These are phyloP conservation scores for Neonectria hederae DNA, from an alignment of 2,329 filamentous ascomycete genomes.

Conservation along the genomic window DNA sequence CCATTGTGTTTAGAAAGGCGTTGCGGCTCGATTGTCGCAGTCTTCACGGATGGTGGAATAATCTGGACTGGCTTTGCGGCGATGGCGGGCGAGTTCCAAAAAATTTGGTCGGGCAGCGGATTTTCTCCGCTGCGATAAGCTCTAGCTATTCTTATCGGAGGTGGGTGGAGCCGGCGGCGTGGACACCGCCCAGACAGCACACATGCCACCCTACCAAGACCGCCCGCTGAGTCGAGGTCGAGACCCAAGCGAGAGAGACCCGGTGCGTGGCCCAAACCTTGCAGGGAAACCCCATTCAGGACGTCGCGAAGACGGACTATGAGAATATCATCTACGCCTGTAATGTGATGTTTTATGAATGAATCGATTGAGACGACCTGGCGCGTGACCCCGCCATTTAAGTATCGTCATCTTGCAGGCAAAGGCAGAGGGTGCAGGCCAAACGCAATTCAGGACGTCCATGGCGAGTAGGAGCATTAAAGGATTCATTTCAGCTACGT, in stretches of 20 bases:
- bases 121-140: constrained; percentile 46
- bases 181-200: constrained; percentile 33
- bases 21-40: constrained; percentile 29
- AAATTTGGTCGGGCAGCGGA: constrained; percentile 42
- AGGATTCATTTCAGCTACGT: constrained; percentile 52
- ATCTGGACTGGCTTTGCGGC: constrained; percentile 32
- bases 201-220: constrained; percentile 10
- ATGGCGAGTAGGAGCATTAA: constrained; percentile 44
- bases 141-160: constrained; percentile 41
- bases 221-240: neutral
- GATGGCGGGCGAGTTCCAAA: constrained; percentile 39
- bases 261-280: neutral
- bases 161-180: constrained; percentile 27
- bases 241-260: constrained; percentile 1
- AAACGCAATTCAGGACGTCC: neutral
- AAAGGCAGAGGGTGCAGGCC: neutral
- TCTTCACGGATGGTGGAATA: constrained; percentile 29
- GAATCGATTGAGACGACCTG: neutral
- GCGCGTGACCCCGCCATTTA: neutral
- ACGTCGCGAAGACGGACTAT: neutral
- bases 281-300: neutral
- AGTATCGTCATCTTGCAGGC: neutral
- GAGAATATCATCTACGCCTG: neutral
- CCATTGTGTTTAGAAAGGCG: constrained; percentile 55
- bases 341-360: neutral